phyloP scores from a whole-genome alignment of 208 protist species.

The Herpetomonas muscarum region DNA sequence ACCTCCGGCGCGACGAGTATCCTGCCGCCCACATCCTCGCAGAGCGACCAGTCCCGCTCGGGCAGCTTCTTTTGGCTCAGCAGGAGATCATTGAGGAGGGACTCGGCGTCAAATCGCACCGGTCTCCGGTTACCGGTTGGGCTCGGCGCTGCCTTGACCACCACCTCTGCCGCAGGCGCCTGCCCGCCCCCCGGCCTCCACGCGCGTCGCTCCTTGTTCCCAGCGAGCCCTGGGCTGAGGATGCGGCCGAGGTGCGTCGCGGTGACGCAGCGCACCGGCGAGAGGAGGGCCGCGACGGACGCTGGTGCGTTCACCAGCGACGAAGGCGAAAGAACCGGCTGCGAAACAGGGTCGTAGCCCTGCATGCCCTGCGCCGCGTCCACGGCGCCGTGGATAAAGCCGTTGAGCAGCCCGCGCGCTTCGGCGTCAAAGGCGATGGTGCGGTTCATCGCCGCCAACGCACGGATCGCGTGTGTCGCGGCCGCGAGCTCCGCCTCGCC shows the following conservation, averaged over 20 bases:
- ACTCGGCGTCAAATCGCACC: background rate
- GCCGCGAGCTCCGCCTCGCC: slow-evolving; percentile 55
- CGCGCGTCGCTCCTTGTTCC: slow-evolving; percentile 1
- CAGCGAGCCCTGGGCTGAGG: slow-evolving; percentile 31
- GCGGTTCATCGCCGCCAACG: slow-evolving; percentile 43
- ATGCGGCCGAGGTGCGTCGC: slow-evolving; percentile 43
- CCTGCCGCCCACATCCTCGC: slow-evolving; percentile 50
- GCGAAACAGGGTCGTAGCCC: background rate
- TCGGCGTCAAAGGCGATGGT: slow-evolving; percentile 6
- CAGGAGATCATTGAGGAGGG: slow-evolving; percentile 6
- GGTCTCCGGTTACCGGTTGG: too few species aligned
- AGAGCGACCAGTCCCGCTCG: slow-evolving; percentile 54
- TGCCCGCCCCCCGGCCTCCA: too few species aligned
- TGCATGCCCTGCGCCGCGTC: slow-evolving; percentile 5
- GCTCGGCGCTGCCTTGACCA: too few species aligned
- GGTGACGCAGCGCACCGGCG: slow-evolving; percentile 7
- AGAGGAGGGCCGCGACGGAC: background rate
- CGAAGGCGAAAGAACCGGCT: background rate
- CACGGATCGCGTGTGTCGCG: slow-evolving; percentile 67
- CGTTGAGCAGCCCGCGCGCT: slow-evolving; percentile 3
- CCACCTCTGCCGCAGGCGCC: too few species aligned
- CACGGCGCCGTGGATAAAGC: slow-evolving; percentile 9
- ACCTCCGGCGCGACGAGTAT: slow-evolving; percentile 60
- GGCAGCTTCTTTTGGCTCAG: slow-evolving; percentile 24
- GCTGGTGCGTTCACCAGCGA: background rate